A percentile compares a stretch with the other conserved stretches of the same genome.
phyloP scores from a whole-genome alignment of 805 yeast species.

The Ogataea nakhonphanomensis region DNA sequence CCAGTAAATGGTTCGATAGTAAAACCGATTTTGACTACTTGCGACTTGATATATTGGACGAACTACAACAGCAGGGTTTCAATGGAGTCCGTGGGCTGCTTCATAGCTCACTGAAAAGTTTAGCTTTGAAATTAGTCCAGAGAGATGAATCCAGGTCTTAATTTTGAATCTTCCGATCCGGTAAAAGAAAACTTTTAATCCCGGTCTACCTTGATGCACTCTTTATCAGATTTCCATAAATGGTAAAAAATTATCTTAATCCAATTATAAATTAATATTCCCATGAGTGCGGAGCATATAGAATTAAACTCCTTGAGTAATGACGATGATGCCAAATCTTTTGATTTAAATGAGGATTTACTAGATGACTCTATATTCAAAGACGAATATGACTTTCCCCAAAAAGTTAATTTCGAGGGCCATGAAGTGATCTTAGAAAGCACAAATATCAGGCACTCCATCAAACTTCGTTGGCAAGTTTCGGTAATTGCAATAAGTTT shows the following conservation, averaged over 20 bases:
- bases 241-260: background rate
- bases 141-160: background rate
- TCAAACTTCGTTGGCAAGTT: conserved; percentile 42
- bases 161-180: too few relatives aligned
- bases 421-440: conserved; percentile 35
- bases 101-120: conserved; percentile 51
- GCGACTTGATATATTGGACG: conserved; percentile 41
- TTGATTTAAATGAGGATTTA: conserved; percentile 1
- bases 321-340: conserved; percentile 9
- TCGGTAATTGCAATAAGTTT: conserved; percentile 38
- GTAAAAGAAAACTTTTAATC: background rate
- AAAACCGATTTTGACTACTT: conserved; percentile 32
- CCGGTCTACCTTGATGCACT: background rate
- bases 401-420: conserved; percentile 17
- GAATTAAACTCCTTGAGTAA: conserved; percentile 9
- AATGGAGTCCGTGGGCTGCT: conserved; percentile 47
- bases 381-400: conserved; percentile 7
- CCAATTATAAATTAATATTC: background rate
- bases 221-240: background rate
- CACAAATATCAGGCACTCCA: conserved; percentile 37
- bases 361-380: conserved; percentile 2
- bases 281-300: conserved; percentile 1
- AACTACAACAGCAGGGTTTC: conserved; percentile 42
- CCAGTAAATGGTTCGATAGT: conserved; percentile 22
- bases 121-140: conserved; percentile 27